These are phyloP conservation scores for Knufia fluminis DNA, from an alignment of 2,329 filamentous ascomycete species.

Conservation along the genomic window DNA sequence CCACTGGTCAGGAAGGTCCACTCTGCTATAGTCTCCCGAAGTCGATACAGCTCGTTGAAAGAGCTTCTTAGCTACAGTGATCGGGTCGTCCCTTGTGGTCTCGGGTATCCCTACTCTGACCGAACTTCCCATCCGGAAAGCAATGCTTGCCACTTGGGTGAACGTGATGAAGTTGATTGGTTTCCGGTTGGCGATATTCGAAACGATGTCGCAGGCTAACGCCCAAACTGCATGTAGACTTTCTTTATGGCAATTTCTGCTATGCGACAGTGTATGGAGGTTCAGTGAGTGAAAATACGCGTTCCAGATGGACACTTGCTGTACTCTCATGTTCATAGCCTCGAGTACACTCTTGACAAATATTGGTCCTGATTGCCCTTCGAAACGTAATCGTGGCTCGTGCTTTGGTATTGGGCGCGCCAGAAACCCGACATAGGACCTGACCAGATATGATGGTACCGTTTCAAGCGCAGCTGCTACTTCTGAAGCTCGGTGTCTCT, in stretches of 20 bases:
- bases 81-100: slow-evolving; percentile 2
- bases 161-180: not conserved
- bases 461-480: slow-evolving; percentile 21
- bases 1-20: too few relatives aligned
- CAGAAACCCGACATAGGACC: slow-evolving; percentile 37
- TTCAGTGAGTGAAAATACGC: slow-evolving; percentile 12
- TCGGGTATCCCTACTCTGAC: slow-evolving; percentile 4
- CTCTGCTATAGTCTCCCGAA: too few relatives aligned
- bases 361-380: not conserved
- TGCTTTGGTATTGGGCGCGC: not conserved
- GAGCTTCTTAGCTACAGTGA: not conserved
- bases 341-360: not conserved
- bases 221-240: not conserved
- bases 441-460: slow-evolving; percentile 32
- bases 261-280: not conserved
- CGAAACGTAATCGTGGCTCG: not conserved
- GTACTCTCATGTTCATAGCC: not conserved
- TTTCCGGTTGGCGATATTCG: not conserved
- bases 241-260: not conserved
- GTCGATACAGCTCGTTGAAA: not conserved
- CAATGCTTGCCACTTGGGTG: not conserved
- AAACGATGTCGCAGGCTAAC: not conserved
- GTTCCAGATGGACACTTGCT: slow-evolving; percentile 16
- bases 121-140: slow-evolving; percentile 5
- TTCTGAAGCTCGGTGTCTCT: slow-evolving; percentile 14